Evolutionary conservation across 2,329 filamentous ascomycete genomes (phyloP), one percentile per base, ranked within the genome.

Genomic region (Dactylellina parvicollis): DNA sequence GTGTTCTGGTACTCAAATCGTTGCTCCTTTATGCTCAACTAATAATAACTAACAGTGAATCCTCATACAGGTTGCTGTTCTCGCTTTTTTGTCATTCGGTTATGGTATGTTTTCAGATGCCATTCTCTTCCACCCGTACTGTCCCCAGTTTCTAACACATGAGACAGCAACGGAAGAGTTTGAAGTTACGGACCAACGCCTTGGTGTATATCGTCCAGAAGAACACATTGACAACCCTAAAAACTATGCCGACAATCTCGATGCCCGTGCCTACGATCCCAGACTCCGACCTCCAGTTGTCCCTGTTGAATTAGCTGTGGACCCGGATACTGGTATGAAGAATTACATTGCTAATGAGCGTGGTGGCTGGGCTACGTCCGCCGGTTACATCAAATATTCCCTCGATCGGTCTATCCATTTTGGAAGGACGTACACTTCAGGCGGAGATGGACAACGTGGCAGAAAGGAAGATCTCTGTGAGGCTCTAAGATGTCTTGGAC

Each of bases 311-410:
- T 86, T 91, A 18, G 88, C 91, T 71, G 86, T 95, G 65, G 91
- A 95, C 78, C 82, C 83, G 32, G 83, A 86, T 4, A 95, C 91
- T 0, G 93, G 93, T n/a, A 96, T 99, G 94, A 99, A 98, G 82
- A 98, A 98, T 80, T 99, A 99, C 81, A 98, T 99, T 76, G 89
- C 94, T 72, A 98, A 97, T 78, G 94, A 98, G 80, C 84, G 82
- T 12, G 92, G 92, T 3, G 86, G 87, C 40, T 97, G 93, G 91
- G 92, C 93, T 0, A 99, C 95, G 18, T 96, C 92, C 75, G 84
- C 91, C 5, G 93, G 91, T 38, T 97, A 94, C 78, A 85, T 96
- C 71, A 88, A 89, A 76, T 91, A 87, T 81, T 92, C 90, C 77
- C 80, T 95, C 74, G 85, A 85, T 12, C 86, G 90, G 71, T 87